Evolutionary conservation across 495 filamentous ascomycete genomes (phyloP), one percentile per base, ranked within the genome.

Genomic region (Pseudevernia furfuracea): DNA sequence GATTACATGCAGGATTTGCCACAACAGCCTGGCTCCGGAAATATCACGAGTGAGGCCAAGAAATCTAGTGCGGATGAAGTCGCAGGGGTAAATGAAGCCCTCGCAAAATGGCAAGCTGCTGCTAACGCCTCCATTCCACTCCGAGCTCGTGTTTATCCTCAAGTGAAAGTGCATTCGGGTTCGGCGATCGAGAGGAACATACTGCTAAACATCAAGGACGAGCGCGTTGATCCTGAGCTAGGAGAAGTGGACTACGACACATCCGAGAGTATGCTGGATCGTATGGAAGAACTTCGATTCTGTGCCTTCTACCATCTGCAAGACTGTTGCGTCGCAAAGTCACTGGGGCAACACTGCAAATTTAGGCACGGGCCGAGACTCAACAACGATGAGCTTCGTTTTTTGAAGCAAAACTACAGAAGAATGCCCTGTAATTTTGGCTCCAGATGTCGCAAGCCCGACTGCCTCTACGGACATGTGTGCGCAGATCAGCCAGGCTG

Each of bases 141-240:
- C 5, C 10, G 8, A 25, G 23, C 23, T 23, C 58, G 19, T 14
- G 36, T 12, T 34, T 37, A 7, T 5, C 19, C 36, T 59, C 39
- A 23, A 38, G 57, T 15, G n/a, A 37, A 41, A 6, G 4, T 7
- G 10, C 56, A 67, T 52, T 65, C 71, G 32, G 62, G 65, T 21
- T 52, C 70, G 30, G 66, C 71, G 11, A 58, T 36, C 23, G 41
- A 76, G 41, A 69, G 74, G 49, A 68, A 67, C 41, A 74, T 83
- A 39, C 67, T 77, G n/a, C 53, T 82, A 61, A 79, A 82, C 70
- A 73, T 73, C 64, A 68, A 76, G 39, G 75, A 75, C 19, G 72
- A 80, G 30, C 76, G 78, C 15, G 64, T 82, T 32, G 78, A 84
- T 59, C 62, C 66, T 14, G 73, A 77, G 64, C 69, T 66, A 36